Evolutionary conservation across 148 eudicot species (phyloP).

Genomic region (Limonium bicolor): DNA sequence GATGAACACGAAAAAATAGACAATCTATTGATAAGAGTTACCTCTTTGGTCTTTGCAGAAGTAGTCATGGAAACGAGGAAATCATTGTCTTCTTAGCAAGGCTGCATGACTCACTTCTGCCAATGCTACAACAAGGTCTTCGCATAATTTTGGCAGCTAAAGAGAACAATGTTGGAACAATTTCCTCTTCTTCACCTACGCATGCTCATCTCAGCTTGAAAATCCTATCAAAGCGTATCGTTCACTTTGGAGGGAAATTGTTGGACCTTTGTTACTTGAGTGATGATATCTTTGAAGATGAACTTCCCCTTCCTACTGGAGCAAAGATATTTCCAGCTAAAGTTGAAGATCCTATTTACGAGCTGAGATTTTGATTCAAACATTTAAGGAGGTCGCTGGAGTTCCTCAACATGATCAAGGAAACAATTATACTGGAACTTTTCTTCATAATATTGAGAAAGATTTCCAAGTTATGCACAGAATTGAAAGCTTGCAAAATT

Average conservation of each 20-base stretch:
- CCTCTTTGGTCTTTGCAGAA: slow-evolving; percentile 26
- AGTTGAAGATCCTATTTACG: slow-evolving; percentile 80
- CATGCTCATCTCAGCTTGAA: slow-evolving; percentile 43
- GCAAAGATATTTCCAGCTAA: slow-evolving; percentile 84
- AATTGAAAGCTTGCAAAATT: slow-evolving; percentile 38
- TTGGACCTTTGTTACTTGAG: slow-evolving; percentile 57
- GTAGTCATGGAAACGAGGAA: slow-evolving; percentile 61
- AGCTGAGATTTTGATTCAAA: slow-evolving; percentile 79
- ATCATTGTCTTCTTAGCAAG: slow-evolving; percentile 51
- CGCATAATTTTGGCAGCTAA: slow-evolving; percentile 28
- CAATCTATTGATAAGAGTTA: too few relatives aligned
- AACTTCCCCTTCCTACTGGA: slow-evolving; percentile 38
- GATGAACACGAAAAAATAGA: too few relatives aligned
- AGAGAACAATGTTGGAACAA: slow-evolving; percentile 15
- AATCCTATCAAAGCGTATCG: slow-evolving; percentile 57
- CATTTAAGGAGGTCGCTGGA: slow-evolving; percentile 57
- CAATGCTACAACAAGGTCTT: slow-evolving; percentile 64
- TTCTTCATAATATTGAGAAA: slow-evolving; percentile 59
- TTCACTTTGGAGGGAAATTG: slow-evolving; percentile 72
- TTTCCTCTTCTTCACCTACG: slow-evolving; percentile 26
- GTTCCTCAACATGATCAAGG: slow-evolving; percentile 29
- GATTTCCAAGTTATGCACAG: slow-evolving; percentile 36
- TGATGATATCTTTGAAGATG: slow-evolving; percentile 42
- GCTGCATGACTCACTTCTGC: slow-evolving; percentile 74
- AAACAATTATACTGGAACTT: slow-evolving; percentile 31